phyloP scores from a whole-genome alignment of 768 basidiomycete genomes.

The Favolaschia claudopus region DNA sequence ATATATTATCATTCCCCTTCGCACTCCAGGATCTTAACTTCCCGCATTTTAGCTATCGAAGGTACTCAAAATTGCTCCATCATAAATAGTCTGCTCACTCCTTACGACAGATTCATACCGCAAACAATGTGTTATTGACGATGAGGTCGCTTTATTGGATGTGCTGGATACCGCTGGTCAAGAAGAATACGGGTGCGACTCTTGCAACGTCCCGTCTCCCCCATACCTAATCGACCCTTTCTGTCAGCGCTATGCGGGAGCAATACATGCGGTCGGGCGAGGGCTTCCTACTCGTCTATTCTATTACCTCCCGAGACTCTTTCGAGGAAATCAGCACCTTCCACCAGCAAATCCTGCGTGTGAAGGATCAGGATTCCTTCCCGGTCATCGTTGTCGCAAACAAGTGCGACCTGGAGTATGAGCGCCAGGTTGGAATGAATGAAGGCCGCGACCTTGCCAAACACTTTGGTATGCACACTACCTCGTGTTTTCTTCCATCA shows the following conservation, averaged over 20 bases:
- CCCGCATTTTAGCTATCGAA: conserved; percentile 12
- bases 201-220: background rate
- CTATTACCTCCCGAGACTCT: conserved; percentile 96
- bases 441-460: conserved; percentile 98
- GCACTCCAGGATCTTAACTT: background rate
- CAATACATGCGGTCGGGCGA: conserved; percentile 99
- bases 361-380: conserved; percentile 96
- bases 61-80: conserved; percentile 72
- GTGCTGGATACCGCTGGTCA: conserved; percentile 98
- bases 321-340: conserved; percentile 97
- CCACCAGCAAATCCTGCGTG: conserved; percentile 94
- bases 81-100: conserved; percentile 73
- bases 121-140: conserved; percentile 97
- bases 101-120: conserved; percentile 83
- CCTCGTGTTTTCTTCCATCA: background rate
- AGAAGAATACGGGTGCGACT: conserved; percentile 93
- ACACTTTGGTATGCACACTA: conserved; percentile 71
- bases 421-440: conserved; percentile 95
- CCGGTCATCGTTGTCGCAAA: conserved; percentile 98
- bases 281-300: conserved; percentile 97
- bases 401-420: conserved; percentile 95
- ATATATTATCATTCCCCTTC: conserved; percentile 28
- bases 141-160: conserved; percentile 97
- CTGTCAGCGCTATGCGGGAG: conserved; percentile 90
- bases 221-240: background rate